Percentiles rank a stretch among this genome's conserved stretches.
Evolutionary conservation across 164 flowering plant species (phyloP).

Genomic region (Tetrastigma voinierianum): DNA sequence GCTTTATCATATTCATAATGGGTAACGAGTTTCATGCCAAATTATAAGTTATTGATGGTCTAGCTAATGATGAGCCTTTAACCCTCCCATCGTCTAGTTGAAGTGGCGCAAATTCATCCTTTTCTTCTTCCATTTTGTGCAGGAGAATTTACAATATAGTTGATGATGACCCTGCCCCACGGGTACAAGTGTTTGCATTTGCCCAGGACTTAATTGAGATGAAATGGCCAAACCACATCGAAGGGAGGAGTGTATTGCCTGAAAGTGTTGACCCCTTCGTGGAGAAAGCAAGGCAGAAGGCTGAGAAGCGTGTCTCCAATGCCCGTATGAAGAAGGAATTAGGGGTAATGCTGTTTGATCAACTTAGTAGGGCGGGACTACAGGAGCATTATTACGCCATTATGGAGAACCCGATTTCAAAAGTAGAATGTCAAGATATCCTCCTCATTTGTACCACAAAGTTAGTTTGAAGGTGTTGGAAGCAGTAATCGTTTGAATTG

Average conservation of each 20-base stretch:
- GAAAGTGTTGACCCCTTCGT: no score
- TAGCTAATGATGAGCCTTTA: no score
- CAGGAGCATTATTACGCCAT: conserved; percentile 49
- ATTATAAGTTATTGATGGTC: no score
- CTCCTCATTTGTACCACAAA: no score
- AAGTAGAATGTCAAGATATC: not conserved
- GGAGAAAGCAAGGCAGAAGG: no score
- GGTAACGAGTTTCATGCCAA: no score
- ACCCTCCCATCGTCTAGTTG: no score
- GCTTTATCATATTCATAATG: no score
- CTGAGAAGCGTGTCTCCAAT: conserved; percentile 77
- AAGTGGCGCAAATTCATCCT: not conserved
- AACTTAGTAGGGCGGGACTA: conserved; percentile 70
- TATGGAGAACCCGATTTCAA: conserved; percentile 30
- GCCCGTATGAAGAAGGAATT: conserved; percentile 70
- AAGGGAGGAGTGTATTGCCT: not conserved
- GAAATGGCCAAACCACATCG: conserved; percentile 51
- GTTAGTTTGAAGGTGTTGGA: no score
- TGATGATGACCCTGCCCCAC: conserved; percentile 85
- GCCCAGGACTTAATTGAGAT: conserved; percentile 54
- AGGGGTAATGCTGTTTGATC: conserved; percentile 66
- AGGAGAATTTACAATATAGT: conserved; percentile 78
- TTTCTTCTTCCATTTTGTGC: conserved; percentile 11
- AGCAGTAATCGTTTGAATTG: no score
- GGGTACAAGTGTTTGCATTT: conserved; percentile 69